Percentiles rank a stretch among this genome's conserved stretches.
phyloP scores from a whole-genome alignment of 1,284 basidiomycete genomes.

The Lentinus polychrous region DNA sequence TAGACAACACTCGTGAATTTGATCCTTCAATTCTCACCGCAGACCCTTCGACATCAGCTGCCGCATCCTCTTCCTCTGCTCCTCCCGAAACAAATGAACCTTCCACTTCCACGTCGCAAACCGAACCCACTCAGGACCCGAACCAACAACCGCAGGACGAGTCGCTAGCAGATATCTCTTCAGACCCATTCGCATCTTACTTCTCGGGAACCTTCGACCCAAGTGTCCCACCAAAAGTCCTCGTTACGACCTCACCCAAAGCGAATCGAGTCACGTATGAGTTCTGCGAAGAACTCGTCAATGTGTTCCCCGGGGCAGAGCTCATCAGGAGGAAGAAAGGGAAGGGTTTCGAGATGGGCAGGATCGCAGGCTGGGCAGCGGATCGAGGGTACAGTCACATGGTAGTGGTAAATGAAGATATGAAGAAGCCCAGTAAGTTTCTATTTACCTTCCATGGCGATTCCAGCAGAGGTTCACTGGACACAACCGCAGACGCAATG shows the following conservation, averaged over 20 bases:
- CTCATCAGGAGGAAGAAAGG: constrained; percentile 89
- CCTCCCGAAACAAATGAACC: constrained; percentile 1
- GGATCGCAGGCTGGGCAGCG: constrained; percentile 92
- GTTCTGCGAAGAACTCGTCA: constrained; percentile 88
- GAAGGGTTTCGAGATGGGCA: constrained; percentile 89
- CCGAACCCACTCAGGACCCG: constrained; percentile 6
- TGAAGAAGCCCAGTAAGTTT: constrained; percentile 82
- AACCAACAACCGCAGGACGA: constrained; percentile 40
- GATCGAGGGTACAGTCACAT: constrained; percentile 84
- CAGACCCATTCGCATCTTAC: constrained; percentile 68
- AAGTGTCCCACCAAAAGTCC: constrained; percentile 70
- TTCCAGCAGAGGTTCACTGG: background rate
- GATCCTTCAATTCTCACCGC: constrained; percentile 81
- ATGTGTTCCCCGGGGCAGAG: constrained; percentile 92
- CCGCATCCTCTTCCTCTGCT: constrained; percentile 15
- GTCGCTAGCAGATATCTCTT: constrained; percentile 57
- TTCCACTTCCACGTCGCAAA: constrained; percentile 2
- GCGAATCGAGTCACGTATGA: constrained; percentile 80
- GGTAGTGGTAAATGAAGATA: constrained; percentile 92
- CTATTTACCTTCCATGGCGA: background rate
- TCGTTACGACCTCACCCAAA: constrained; percentile 88
- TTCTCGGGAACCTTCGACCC: constrained; percentile 62
- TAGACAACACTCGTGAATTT: constrained; percentile 90
- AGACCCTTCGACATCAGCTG: constrained; percentile 41
- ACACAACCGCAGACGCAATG: constrained; percentile 70